Conservation (phyloP, 129 eudicot genomes). For the Tagetes erecta region DNA sequence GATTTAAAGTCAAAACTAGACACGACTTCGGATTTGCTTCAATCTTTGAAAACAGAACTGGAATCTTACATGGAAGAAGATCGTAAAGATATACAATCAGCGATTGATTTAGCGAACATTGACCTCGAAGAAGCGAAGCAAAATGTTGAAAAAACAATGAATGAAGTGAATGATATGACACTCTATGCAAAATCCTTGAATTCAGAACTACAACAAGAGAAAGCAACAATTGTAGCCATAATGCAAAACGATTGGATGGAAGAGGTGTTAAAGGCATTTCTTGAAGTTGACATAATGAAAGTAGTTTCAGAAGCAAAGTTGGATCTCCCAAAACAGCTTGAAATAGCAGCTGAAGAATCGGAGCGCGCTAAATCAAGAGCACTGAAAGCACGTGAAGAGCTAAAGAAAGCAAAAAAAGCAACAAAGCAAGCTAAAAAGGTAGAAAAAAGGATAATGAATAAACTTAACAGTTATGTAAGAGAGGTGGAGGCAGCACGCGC, state of each 20-base stretch:
- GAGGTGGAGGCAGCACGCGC: conserved; percentile 84
- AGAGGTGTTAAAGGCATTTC: conserved; percentile 50
- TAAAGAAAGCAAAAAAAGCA: conserved; percentile 56
- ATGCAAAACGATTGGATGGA: conserved; percentile 66
- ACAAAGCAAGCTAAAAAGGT: conserved; percentile 58
- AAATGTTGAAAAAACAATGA: conserved; percentile 46
- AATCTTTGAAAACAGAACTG: conserved; percentile 55
- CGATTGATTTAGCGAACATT: conserved; percentile 44
- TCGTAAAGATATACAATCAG: conserved; percentile 43
- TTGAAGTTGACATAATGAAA: conserved; percentile 57
- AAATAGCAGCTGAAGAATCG: conserved; percentile 59
- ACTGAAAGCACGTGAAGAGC: conserved; percentile 44
- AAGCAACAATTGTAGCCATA: conserved; percentile 42
- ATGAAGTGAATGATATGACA: conserved; percentile 53
- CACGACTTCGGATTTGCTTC: conserved; percentile 48
- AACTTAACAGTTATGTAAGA: conserved; percentile 56
- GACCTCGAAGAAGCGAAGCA: conserved; percentile 64
- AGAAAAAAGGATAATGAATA: conserved; percentile 44
- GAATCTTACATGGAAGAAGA: conserved; percentile 76
- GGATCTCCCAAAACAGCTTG: conserved; percentile 64
- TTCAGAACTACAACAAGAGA: conserved; percentile 61
- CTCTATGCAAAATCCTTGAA: conserved; percentile 52
- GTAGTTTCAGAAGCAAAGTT: conserved; percentile 56
- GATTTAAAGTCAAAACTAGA: conserved; percentile 59
- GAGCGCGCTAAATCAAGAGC: conserved; percentile 53